phyloP scores from a whole-genome alignment of 768 basidiomycete genomes.

The Amanita rimosa region DNA sequence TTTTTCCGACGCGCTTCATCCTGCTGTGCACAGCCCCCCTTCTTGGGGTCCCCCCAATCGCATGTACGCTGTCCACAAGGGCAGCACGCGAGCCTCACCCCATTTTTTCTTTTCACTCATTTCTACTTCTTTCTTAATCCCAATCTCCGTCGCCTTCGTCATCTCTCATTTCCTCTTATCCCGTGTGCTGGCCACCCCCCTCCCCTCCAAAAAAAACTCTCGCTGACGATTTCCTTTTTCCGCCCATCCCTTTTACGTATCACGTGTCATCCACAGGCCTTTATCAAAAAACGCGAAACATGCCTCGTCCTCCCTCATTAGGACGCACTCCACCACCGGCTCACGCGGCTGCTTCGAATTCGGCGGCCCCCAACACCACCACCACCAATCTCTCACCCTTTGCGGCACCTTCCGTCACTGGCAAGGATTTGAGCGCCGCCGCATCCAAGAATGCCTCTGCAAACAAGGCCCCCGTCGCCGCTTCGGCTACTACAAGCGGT shows the following conservation, averaged over 20 bases:
- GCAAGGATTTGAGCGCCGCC: conserved; percentile 13
- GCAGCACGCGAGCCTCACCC: background rate
- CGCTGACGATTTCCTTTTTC: conserved; percentile 11
- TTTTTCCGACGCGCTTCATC: conserved; percentile 1
- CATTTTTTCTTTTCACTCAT: background rate
- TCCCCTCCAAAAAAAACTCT: background rate
- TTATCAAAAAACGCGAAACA: conserved; percentile 76
- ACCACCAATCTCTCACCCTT: conserved; percentile 21
- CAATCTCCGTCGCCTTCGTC: conserved; percentile 8
- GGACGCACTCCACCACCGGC: conserved; percentile 26
- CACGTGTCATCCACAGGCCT: conserved; percentile 40
- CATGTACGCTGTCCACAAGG: background rate
- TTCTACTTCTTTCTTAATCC: conserved; percentile 7
- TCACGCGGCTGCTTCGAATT: conserved; percentile 11
- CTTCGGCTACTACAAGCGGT: conserved; percentile 11
- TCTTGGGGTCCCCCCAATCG: background rate
- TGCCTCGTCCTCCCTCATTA: conserved; percentile 58
- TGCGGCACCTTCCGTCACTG: conserved; percentile 13
- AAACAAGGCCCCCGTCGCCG: conserved; percentile 4
- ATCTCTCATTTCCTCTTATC: conserved; percentile 10
- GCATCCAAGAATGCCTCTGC: conserved; percentile 10
- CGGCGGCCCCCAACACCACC: conserved; percentile 13
- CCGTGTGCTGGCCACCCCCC: conserved; percentile 19
- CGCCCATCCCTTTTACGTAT: background rate
- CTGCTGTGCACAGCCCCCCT: background rate